A percentile compares a stretch with the other conserved stretches of the same genome.
Conservation (phyloP, 306 rosid species). For the Gynostemma pentaphyllum region DNA sequence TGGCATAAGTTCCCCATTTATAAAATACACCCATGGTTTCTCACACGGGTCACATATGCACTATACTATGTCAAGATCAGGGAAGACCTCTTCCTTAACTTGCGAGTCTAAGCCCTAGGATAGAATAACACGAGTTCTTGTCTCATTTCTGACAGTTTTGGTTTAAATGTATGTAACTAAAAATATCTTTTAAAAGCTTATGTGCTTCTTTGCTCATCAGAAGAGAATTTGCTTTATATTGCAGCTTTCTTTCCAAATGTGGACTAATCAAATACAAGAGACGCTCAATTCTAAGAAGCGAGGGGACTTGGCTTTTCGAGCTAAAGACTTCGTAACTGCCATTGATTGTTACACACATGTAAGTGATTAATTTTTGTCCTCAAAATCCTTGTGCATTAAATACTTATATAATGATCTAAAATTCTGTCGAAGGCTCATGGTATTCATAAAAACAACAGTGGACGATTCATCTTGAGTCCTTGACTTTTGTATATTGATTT, state of each 20-base stretch:
- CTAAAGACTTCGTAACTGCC: slow-evolving; percentile 58
- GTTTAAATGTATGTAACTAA: not conserved
- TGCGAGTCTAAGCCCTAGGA: too few relatives aligned
- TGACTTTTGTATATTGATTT: too few relatives aligned
- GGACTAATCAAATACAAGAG: slow-evolving; percentile 95
- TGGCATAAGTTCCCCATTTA: not conserved
- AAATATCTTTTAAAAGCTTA: not conserved
- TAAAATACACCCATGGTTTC: too few relatives aligned
- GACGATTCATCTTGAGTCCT: not conserved
- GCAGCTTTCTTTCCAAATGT: slow-evolving; percentile 97
- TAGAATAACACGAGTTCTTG: too few relatives aligned
- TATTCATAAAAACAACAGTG: not conserved
- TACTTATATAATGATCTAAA: not conserved
- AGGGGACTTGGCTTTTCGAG: slow-evolving; percentile 81
- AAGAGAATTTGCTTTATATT: slow-evolving; percentile 12
- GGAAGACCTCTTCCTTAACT: too few relatives aligned
- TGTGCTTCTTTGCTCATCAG: not conserved
- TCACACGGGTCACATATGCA: too few relatives aligned
- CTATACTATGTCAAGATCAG: too few relatives aligned
- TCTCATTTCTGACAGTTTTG: too few relatives aligned
- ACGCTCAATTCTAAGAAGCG: slow-evolving; percentile 83
- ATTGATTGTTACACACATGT: slow-evolving; percentile 75
- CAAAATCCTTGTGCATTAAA: slow-evolving; percentile 3
- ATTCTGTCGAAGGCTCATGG: not conserved
- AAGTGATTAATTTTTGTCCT: slow-evolving; percentile 20